A percentile compares a stretch with the other conserved stretches of the same genome.
Evolutionary conservation across 2,329 filamentous ascomycete species (phyloP).

Genomic region (Aspergillus ibericus): DNA sequence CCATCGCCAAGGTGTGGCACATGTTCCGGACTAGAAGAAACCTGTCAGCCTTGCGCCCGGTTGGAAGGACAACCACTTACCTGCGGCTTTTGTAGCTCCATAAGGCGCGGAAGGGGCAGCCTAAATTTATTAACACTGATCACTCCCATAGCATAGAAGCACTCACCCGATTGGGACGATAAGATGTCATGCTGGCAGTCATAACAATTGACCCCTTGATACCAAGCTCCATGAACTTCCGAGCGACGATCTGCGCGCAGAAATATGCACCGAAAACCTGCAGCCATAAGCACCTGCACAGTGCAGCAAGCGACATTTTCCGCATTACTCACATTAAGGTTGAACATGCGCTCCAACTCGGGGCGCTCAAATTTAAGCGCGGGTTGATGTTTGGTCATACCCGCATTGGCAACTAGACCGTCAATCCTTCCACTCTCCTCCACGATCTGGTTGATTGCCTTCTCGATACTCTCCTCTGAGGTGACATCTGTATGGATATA

Average conservation of each 20-base stretch:
- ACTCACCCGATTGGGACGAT: slow-evolving; percentile 47
- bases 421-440: slow-evolving; percentile 42
- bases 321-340: slow-evolving; percentile 41
- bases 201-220: slow-evolving; percentile 44
- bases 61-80: slow-evolving; percentile 6
- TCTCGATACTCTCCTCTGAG: slow-evolving; percentile 40
- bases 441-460: slow-evolving; percentile 44
- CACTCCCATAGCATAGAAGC: accelerated
- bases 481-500: slow-evolving; percentile 51
- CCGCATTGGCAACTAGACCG: slow-evolving; percentile 46
- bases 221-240: slow-evolving; percentile 44
- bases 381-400: slow-evolving; percentile 48
- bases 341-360: slow-evolving; percentile 44
- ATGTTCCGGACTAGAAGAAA: slow-evolving; percentile 25
- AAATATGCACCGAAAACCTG: slow-evolving; percentile 32
- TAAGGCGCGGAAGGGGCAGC: slow-evolving; percentile 55
- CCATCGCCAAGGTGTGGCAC: slow-evolving; percentile 44
- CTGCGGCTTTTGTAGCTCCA: slow-evolving; percentile 48
- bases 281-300: background rate
- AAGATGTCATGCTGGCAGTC: slow-evolving; percentile 51
- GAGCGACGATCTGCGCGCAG: slow-evolving; percentile 31
- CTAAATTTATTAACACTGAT: background rate
- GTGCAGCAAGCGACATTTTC: background rate
- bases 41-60: background rate
- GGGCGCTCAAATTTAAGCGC: slow-evolving; percentile 46